Base-by-base conservation (phyloP, 306 rosid species). In the Cucurbita pepo region DNA sequence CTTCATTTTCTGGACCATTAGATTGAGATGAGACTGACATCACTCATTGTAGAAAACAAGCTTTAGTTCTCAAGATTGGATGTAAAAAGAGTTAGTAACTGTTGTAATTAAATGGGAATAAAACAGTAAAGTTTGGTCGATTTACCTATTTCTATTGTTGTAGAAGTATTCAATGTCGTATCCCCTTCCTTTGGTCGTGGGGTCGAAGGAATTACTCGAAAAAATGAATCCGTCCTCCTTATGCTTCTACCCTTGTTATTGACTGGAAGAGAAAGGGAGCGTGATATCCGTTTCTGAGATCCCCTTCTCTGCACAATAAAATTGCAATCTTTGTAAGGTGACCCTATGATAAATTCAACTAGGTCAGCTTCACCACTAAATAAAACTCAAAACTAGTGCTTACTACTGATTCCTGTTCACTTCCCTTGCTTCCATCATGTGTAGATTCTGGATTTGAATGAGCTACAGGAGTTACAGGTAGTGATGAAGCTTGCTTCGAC, bases 131-230 rank as follows among this genome's bases (percentile, higher is more conserved):
- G 53, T 45, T 21, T 70, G 57, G 38, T 65, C 58, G 51, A 64
- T 6, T 67, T 91, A 95, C 99, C 99, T 71, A 75, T 75, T 84
- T 86, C 88, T 55, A 8, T 73, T 59, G 75, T 69, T 51, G 90
- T 85, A 41, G 91, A 86, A 12, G 81, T 5, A 71, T 66, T 76
- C 40, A 75, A 70, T 76, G 76, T 43, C 48, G 58, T 82, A 56
- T 73, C 86, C 36, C 77, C 78, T 71, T 84, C 89, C 81, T 85
- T 89, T 22, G 78, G 79, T 52, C 75, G 91, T 57, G 99, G 96
- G 73, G 95, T 95, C 38, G 97, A 95, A 71, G 90, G 88, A 81
- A 95, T 77, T 36, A 95, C 79, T n/a, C 99, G 97, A 66, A 84
- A 91, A 83, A 83, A 87, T 0, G 86, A 82, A 78, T 95, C 97